Evolutionary conservation across 2,329 filamentous ascomycete genomes (phyloP).

Genomic region (Lachnellula suecica): DNA sequence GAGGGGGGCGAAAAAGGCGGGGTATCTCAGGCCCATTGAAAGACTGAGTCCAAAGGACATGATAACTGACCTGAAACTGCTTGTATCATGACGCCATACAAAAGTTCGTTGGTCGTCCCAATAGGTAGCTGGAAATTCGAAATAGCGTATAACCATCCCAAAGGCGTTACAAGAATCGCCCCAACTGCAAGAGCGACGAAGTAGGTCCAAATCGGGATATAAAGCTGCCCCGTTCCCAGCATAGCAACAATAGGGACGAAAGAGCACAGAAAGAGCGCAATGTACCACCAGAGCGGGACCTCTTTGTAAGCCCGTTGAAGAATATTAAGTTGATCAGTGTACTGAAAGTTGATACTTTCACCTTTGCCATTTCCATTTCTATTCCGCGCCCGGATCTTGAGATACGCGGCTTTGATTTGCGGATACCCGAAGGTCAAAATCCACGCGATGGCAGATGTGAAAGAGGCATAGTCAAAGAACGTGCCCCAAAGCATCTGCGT

Average conservation of each 20-base stretch:
- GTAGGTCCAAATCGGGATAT: conserved; percentile 60
- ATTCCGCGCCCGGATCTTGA: conserved; percentile 42
- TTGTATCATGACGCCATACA: conserved; percentile 60
- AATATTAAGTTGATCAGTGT: conserved; percentile 57
- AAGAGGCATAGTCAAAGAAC: conserved; percentile 61
- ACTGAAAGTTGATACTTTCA: conserved; percentile 51
- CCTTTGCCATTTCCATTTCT: conserved; percentile 28
- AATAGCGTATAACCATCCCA: conserved; percentile 59
- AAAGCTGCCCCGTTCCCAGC: conserved; percentile 50
- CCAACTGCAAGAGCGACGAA: conserved; percentile 56
- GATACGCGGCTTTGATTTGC: conserved; percentile 45
- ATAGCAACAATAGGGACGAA: conserved; percentile 51
- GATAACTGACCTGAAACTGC: too few species aligned
- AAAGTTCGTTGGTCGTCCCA: conserved; percentile 58
- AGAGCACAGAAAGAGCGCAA: conserved; percentile 46
- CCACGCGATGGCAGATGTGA: conserved; percentile 58
- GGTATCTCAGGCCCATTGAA: too few species aligned
- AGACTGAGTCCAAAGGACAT: too few species aligned
- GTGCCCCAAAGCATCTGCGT: conserved; percentile 57
- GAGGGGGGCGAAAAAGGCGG: too few species aligned
- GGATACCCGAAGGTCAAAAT: conserved; percentile 54
- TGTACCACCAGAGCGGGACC: conserved; percentile 59
- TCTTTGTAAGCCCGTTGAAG: conserved; percentile 57
- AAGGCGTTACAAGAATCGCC: conserved; percentile 42
- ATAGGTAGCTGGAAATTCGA: conserved; percentile 55